Conservation (phyloP, 805 yeast genomes). For the Isabelozyma gotoi region DNA sequence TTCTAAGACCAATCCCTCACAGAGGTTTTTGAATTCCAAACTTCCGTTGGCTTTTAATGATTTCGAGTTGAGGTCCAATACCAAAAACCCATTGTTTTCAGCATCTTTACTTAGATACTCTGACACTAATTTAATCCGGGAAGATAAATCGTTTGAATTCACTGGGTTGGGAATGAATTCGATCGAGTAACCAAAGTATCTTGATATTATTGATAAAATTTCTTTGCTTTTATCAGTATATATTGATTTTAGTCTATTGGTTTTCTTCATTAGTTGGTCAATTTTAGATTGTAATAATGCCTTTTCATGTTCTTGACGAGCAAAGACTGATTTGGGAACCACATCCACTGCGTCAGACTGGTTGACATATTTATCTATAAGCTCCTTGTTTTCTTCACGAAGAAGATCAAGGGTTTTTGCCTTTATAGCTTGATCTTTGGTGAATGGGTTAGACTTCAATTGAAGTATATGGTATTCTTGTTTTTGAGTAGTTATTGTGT, state of each 20-base stretch:
- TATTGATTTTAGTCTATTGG: constrained; percentile 52
- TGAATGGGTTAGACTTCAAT: constrained; percentile 63
- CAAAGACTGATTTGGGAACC: constrained; percentile 64
- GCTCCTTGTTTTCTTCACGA: constrained; percentile 56
- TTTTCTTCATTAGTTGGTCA: constrained; percentile 50
- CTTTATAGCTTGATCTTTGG: constrained; percentile 61
- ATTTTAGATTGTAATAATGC: constrained; percentile 46
- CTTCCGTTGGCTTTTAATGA: constrained; percentile 53
- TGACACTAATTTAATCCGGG: constrained; percentile 54
- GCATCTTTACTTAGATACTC: constrained; percentile 32
- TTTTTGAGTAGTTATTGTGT: constrained; percentile 16
- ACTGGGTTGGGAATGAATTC: constrained; percentile 56
- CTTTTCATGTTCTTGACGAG: constrained; percentile 57
- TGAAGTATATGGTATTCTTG: constrained; percentile 52
- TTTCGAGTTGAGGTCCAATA: constrained; percentile 56
- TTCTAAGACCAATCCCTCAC: constrained; percentile 53
- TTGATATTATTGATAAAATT: constrained; percentile 63
- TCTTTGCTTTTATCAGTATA: constrained; percentile 69
- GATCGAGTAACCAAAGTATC: constrained; percentile 69
- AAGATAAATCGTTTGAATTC: constrained; percentile 47
- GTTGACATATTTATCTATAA: constrained; percentile 33
- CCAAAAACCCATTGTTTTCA: constrained; percentile 43
- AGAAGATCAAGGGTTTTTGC: constrained; percentile 50
- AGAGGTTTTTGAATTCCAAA: constrained; percentile 34
- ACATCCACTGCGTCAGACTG: constrained; percentile 17